Base-by-base conservation (phyloP, 2,329 filamentous ascomycete genomes). In the Ramichloridium luteum region DNA sequence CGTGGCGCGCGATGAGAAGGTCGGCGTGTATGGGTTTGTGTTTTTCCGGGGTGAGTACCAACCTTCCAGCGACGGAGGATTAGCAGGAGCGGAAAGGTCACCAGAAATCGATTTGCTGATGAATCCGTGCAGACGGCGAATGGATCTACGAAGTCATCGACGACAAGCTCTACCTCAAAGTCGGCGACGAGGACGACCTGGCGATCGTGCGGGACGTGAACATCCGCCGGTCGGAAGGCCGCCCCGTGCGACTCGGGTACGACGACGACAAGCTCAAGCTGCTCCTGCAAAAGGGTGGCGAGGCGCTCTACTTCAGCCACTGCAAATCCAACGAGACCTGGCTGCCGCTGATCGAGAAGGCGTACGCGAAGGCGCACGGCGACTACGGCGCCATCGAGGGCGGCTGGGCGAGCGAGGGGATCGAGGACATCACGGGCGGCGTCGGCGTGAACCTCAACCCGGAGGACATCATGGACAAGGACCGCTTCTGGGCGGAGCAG, bases 111-210 rank as follows among this genome's bases (percentile, higher is more conserved):
- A 9, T 8, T 23, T 22, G n/a, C 34, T 34, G 26, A 36, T 23
- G 6, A 3, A 13, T 12, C 3, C 13, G 2, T 8, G 5, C 29
- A 38, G 82, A 88, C 45, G 84, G 84, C 32, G 82, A 90, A 56
- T 93, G 84, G 85, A 80, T 88, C 35, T 84, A 85, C 46, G 85
- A 81, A 36, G 86, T 93, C 39, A 75, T 93, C 37, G 85, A 93
- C 50, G 85, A 93, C 56, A 92, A 92, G 57, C 67, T 93, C 3
- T 92, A 82, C 53, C 69, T 93, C 12, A 81, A 77, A 37, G 82
- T 80, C 2, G 79, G 82, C 4, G 78, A 80, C 49, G 92, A 83
- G 61, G 81, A 92, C 43, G 80, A 82, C 32, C 50, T 61, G 18
- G 77, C 74, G 1, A 32, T 51, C 3, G 43, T 52, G 3, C 32